These are phyloP conservation scores for Vitis vinifera DNA, from an alignment of 164 flowering plant genomes.

Conservation along the genomic window DNA sequence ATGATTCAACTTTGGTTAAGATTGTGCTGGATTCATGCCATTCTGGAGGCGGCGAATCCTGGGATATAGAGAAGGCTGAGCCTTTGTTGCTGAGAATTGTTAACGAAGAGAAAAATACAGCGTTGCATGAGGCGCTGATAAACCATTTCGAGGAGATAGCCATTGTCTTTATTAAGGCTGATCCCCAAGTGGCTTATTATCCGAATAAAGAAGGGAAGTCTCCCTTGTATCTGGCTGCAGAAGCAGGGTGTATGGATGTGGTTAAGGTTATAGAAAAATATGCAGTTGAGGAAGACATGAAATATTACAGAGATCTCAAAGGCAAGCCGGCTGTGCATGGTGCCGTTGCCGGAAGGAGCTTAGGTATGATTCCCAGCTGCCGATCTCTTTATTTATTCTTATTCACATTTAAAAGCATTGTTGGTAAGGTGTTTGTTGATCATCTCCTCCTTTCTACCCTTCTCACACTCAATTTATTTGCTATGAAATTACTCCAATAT, in stretches of 20 bases:
- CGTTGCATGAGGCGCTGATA: neutral
- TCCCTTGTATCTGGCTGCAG: neutral
- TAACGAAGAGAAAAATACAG: neutral
- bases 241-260: neutral
- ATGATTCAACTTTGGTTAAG: neutral
- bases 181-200: neutral
- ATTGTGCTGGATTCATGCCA: neutral
- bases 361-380: constrained; percentile 1
- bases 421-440: no score
- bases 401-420: no score
- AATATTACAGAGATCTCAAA: no score
- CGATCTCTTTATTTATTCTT: no score
- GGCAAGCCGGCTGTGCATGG: constrained; percentile 4
- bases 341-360: neutral
- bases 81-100: neutral
- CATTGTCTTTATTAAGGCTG: neutral
- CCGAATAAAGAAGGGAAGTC: neutral
- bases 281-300: neutral
- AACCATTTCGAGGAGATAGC: neutral
- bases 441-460: neutral
- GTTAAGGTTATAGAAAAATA: neutral
- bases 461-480: neutral
- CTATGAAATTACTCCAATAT: neutral
- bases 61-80: neutral
- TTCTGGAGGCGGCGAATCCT: no score